Conservation (phyloP, 305 asterid genomes). For the Fraxinus sp. region DNA sequence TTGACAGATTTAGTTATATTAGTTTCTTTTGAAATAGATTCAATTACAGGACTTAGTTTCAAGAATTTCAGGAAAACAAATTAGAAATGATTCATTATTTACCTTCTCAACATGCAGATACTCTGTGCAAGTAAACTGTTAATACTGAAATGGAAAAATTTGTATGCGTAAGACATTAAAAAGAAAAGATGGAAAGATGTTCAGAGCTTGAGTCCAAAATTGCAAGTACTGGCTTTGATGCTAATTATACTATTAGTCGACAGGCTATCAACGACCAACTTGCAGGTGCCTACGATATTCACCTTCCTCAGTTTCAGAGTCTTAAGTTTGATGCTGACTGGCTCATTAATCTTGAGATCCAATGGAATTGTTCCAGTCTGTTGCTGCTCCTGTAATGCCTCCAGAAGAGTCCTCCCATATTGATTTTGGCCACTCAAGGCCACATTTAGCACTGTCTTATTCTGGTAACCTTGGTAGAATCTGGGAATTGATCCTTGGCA, state of each 20-base stretch:
- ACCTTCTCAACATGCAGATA: not conserved
- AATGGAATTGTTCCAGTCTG: conserved; percentile 79
- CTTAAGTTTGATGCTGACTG: conserved; percentile 71
- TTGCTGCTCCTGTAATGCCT: conserved; percentile 81
- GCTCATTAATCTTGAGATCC: conserved; percentile 78
- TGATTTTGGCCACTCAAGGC: conserved; percentile 63
- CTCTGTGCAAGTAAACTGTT: not conserved
- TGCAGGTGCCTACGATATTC: conserved; percentile 62
- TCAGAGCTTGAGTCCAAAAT: conserved; percentile 64
- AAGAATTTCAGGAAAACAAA: not conserved
- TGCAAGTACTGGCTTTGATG: conserved; percentile 74
- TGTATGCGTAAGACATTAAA: not conserved
- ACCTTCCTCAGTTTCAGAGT: conserved; percentile 70
- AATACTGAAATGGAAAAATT: not conserved
- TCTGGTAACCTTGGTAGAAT: conserved; percentile 87
- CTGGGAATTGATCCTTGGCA: conserved; percentile 73
- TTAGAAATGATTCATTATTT: not conserved
- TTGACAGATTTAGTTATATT: not conserved
- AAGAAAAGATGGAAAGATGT: not conserved
- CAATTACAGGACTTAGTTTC: not conserved
- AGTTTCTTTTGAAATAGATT: not conserved
- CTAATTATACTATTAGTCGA: conserved; percentile 61
- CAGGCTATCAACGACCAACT: conserved; percentile 74
- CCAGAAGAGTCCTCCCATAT: conserved; percentile 62
- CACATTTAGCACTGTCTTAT: conserved; percentile 57